A percentile compares a stretch with the other conserved stretches of the same genome.
These are phyloP conservation scores for Phytophthora cajani DNA, from an alignment of 352 stramenopile genomes.

Conservation along the genomic window DNA sequence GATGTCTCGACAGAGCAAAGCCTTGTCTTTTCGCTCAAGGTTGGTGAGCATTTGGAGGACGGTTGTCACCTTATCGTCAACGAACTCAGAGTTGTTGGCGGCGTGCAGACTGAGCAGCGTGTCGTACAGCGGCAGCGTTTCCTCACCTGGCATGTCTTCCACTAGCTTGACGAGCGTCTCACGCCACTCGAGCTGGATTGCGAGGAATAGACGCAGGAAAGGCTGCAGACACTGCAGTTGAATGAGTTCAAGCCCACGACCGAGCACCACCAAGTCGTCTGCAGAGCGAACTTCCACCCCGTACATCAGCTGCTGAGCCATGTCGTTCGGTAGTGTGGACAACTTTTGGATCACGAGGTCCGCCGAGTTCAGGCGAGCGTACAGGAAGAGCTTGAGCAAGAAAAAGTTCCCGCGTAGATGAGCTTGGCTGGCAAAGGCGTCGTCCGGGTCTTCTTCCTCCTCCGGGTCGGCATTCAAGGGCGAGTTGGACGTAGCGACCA, in stretches of 20 bases:
- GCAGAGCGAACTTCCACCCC: conserved; percentile 31
- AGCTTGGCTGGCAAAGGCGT: conserved; percentile 9
- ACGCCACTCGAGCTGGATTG: conserved; percentile 32
- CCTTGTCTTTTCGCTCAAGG: conserved; percentile 52
- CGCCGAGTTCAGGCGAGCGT: conserved; percentile 39
- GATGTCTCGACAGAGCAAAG: conserved; percentile 41
- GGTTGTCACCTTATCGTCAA: conserved; percentile 20
- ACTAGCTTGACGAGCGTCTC: conserved; percentile 50
- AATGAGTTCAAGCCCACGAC: conserved; percentile 50
- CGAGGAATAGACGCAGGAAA: conserved; percentile 50
- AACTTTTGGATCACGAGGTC: conserved; percentile 61
- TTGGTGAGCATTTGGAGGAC: conserved; percentile 52
- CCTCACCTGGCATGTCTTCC: conserved; percentile 47
- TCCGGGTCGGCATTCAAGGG: conserved; percentile 7
- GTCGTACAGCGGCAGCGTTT: conserved; percentile 47
- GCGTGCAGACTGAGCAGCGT: conserved; percentile 41
- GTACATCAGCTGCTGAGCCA: conserved; percentile 34
- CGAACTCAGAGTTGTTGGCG: neutral
- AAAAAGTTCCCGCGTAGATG: conserved; percentile 17
- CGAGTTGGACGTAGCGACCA: conserved; percentile 29
- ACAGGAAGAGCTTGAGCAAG: conserved; percentile 61
- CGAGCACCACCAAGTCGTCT: conserved; percentile 46
- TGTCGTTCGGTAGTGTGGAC: conserved; percentile 31
- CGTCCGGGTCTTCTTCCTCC: conserved; percentile 23
- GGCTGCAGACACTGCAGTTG: conserved; percentile 29